Evolutionary conservation across 441 rosid genomes (phyloP), one percentile per base, ranked within the genome.

Genomic region (Croton setiger): DNA sequence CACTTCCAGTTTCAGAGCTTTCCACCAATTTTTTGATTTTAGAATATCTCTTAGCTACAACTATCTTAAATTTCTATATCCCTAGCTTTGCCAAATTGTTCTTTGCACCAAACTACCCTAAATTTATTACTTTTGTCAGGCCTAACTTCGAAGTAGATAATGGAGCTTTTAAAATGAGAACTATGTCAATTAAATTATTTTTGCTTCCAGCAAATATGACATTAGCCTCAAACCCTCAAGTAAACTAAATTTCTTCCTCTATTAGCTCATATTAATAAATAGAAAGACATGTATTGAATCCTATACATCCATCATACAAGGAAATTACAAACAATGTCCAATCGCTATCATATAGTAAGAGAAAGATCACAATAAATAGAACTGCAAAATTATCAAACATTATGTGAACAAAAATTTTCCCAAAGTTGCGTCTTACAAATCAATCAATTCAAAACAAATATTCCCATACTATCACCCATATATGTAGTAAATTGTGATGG

Each of bases 381-480:
- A 62, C 58, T 52, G 41, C 54, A 71, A 79, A 75, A 65, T 56
- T 41, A 53, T 66, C 35, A 66, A 48, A 37, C 52, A 63, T 52
- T 52, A 78, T 67, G 64, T 10, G 36, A 69, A 70, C 27, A 60
- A 65, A 72, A 75, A 60, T 36, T 27, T 72, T 63, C 59, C 74
- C 69, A 67, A 53, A n/a, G 58, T 27, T 27, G 31, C 31, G 2
- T 0, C 31, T 64, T 68, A 78, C 67, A 78, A 47, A 9, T 55
- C 55, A 72, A 64, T 68, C 58, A 27, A 27, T 27, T 27, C 31
- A 69, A 21, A 41, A 54, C 49, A 79, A 39, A 70, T 74, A 68
- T 59, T 75, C 70, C 73, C 45, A 23, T 60, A 66, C 66, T 45
- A 69, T 69, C 68, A 64, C 68, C 57, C 54, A 69, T 64, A 73